Evolutionary conservation across 805 yeast genomes (phyloP).

Genomic region (Metschnikowia matae): DNA sequence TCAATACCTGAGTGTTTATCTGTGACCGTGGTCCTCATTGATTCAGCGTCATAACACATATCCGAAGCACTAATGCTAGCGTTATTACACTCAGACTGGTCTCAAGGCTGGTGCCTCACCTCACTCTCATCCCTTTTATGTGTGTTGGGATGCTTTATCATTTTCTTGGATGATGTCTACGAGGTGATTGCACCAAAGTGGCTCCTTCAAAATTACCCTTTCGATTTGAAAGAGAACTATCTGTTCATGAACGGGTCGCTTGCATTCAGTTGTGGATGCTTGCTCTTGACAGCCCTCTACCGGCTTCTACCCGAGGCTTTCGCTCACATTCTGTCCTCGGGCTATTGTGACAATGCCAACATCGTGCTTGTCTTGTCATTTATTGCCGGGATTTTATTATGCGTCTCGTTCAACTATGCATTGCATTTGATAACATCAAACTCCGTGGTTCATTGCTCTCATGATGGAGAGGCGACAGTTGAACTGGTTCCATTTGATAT

Average conservation of each 20-base stretch:
- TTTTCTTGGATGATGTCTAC: constrained; percentile 58
- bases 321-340: constrained; percentile 39
- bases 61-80: not conserved
- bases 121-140: constrained; percentile 66
- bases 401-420: constrained; percentile 56
- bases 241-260: constrained; percentile 69
- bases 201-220: constrained; percentile 38
- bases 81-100: not conserved
- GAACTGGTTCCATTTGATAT: constrained; percentile 15
- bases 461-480: constrained; percentile 38
- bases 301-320: constrained; percentile 69
- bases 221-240: constrained; percentile 56
- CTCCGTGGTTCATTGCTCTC: constrained; percentile 83
- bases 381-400: constrained; percentile 56
- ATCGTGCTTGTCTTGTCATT: constrained; percentile 43
- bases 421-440: constrained; percentile 77
- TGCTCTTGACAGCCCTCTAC: constrained; percentile 73
- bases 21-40: not conserved
- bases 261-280: constrained; percentile 77
- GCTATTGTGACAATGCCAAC: constrained; percentile 20
- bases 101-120: constrained; percentile 66
- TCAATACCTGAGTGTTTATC: not conserved
- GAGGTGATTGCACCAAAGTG: constrained; percentile 36
- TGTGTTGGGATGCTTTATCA: constrained; percentile 62
- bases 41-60: not conserved